A percentile compares a stretch with the other conserved stretches of the same genome.
These are phyloP conservation scores for Ustilago xerochloae DNA, from an alignment of 1,284 basidiomycete species.

Conservation along the genomic window DNA sequence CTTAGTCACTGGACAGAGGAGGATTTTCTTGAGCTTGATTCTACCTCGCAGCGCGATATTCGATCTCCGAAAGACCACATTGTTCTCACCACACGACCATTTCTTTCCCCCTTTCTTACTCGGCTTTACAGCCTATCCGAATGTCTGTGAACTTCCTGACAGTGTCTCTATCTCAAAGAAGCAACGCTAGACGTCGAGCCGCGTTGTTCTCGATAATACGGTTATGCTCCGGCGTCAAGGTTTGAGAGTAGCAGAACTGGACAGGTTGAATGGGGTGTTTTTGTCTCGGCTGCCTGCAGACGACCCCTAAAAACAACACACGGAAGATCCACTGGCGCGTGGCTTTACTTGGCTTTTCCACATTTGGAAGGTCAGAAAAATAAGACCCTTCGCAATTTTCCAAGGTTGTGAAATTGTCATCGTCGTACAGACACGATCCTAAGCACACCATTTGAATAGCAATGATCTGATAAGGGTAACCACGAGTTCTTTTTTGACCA, in stretches of 20 bases:
- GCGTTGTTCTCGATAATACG: too few relatives aligned
- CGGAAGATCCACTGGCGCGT: background rate
- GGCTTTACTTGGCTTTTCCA: constrained; percentile 1
- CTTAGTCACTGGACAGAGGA: background rate
- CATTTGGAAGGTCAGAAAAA: constrained; percentile 31
- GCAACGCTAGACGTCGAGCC: too few relatives aligned
- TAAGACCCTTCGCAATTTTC: background rate
- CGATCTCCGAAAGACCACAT: constrained; percentile 22
- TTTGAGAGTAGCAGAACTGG: constrained; percentile 6
- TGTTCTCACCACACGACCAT: constrained; percentile 8
- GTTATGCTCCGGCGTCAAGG: too few relatives aligned
- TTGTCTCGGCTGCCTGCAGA: constrained; percentile 19
- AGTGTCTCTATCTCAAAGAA: too few relatives aligned
- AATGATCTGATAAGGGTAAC: too few relatives aligned
- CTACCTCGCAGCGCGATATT: constrained; percentile 27
- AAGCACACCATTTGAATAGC: too few relatives aligned
- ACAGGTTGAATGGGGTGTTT: constrained; percentile 13
- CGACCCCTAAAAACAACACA: constrained; percentile 18
- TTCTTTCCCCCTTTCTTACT: background rate
- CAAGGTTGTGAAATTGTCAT: too few relatives aligned
- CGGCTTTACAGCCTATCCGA: background rate
- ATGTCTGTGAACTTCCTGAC: too few relatives aligned
- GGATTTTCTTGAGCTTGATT: constrained; percentile 24
- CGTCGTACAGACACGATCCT: too few relatives aligned
- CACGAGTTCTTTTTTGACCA: too few relatives aligned